Evolutionary conservation across 441 rosid genomes (phyloP), one percentile per base, ranked within the genome.

Genomic region (Gossypium schwendimanii): DNA sequence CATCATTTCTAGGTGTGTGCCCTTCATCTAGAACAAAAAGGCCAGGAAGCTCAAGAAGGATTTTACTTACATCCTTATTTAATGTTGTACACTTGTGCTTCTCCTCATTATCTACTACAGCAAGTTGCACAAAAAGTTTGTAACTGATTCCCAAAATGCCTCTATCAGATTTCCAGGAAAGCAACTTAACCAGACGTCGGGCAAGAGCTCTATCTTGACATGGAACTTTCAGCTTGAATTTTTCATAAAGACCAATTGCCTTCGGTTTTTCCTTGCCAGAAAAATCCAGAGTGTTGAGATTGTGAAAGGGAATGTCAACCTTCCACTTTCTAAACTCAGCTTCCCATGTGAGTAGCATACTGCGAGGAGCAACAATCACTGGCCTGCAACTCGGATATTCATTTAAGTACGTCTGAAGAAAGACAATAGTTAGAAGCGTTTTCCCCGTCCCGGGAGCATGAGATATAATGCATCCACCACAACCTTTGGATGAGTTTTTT

Each of bases 371-470:
- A 71, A 87, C 73, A 28, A 87, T 85, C 3, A 87, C 69, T 6
- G 75, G 75, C 21, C 69, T 47, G 33, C 61, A 72, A 26, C 33
- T 44, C 33, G 69, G 75, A 55, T 49, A 62, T 11, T 26, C 47
- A 18, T 50, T 36, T 6, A 72, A 10, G 36, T 62, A 72, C n/a
- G 75, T 52, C 20, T 72, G 47, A 2, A 72, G 75, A 52, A 72
- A 72, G 59, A 72, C 69, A 20, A 72, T 72, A 0, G 69, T 21
- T 6, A 72, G 36, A 20, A 91, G 92, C 15, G 98, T 86, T 79
- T 94, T 94, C 28, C 97, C 97, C 0, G 97, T 90, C 45, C 98
- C 97, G 9, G 94, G 91, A 17, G 90, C 86, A 77, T 94, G 98
- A 0, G 97, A 92, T 62, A 94, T 88, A 18, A 94, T 80, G 75